These are phyloP conservation scores for Yamadazyma sp. DNA, from an alignment of 1,139 yeast species.

Conservation along the genomic window DNA sequence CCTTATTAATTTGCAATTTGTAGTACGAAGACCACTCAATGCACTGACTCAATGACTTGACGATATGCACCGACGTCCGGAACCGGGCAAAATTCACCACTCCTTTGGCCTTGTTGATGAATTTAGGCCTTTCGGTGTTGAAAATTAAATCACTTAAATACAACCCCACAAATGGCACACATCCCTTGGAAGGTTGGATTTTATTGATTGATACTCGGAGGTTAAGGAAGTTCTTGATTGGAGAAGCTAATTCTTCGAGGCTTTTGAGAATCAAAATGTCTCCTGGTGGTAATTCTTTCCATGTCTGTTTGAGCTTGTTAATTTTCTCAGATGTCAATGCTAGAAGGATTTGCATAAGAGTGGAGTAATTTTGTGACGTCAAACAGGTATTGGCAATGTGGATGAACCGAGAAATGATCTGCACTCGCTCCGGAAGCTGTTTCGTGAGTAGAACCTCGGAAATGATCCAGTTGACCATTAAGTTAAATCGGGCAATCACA, in stretches of 20 bases:
- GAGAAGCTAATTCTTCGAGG: slow-evolving; percentile 62
- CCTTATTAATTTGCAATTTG: slow-evolving; percentile 48
- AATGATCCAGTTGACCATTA: slow-evolving; percentile 89
- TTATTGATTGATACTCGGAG: slow-evolving; percentile 63
- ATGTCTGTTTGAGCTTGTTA: slow-evolving; percentile 63
- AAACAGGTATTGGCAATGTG: slow-evolving; percentile 79
- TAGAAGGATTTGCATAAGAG: slow-evolving; percentile 81
- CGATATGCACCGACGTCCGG: slow-evolving; percentile 74
- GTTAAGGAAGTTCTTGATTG: slow-evolving; percentile 62
- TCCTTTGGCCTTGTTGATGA: slow-evolving; percentile 37
- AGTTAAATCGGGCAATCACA: slow-evolving; percentile 83
- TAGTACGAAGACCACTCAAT: slow-evolving; percentile 83
- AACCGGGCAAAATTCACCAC: slow-evolving; percentile 77
- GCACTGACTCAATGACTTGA: slow-evolving; percentile 75
- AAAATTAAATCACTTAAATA: slow-evolving; percentile 80
- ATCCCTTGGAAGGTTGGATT: slow-evolving; percentile 70
- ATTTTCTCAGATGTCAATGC: slow-evolving; percentile 78
- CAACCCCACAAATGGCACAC: slow-evolving; percentile 87
- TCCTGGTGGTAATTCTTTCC: slow-evolving; percentile 62
- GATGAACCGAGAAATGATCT: slow-evolving; percentile 74
- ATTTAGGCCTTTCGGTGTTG: slow-evolving; percentile 69
- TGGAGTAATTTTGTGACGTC: slow-evolving; percentile 76
- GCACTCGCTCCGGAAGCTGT: slow-evolving; percentile 55
- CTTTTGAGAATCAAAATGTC: slow-evolving; percentile 65
- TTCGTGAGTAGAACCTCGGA: slow-evolving; percentile 80